These are phyloP conservation scores for Alternaria infectoria DNA, from an alignment of 2,329 filamentous ascomycete species.

Conservation along the genomic window DNA sequence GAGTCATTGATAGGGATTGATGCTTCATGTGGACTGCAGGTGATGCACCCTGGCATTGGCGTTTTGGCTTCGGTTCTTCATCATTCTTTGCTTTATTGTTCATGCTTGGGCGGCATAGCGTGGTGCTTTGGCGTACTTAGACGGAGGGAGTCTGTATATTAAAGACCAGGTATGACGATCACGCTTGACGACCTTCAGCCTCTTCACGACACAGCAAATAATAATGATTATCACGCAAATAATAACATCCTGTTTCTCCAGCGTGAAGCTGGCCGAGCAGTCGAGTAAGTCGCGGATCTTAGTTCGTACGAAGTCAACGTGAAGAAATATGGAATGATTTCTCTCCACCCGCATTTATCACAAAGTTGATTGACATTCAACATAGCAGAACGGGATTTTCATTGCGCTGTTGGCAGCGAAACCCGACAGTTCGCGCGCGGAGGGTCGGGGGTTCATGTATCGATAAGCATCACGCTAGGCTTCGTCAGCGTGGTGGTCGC, in stretches of 20 bases:
- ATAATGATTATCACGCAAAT: not conserved
- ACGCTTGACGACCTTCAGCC: not conserved
- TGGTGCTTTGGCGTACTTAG: constrained; percentile 17
- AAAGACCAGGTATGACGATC: not conserved
- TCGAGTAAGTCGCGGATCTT: not conserved
- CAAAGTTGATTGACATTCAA: not conserved
- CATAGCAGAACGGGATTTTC: not conserved
- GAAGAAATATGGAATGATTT: not conserved
- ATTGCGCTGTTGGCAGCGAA: not conserved
- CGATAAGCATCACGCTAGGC: constrained; percentile 22
- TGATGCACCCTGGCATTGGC: not conserved
- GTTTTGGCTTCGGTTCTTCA: not conserved
- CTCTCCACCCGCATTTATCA: not conserved
- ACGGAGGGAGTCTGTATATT: not conserved
- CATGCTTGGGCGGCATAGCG: constrained; percentile 26
- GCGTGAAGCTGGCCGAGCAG: not conserved
- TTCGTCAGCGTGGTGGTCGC: constrained; percentile 17
- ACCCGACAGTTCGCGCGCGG: not conserved
- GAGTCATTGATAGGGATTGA: not conserved
- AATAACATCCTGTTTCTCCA: not conserved
- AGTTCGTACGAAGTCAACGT: not conserved
- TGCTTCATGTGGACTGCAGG: not conserved
- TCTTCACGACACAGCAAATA: not conserved
- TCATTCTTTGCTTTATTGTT: constrained; percentile 7
- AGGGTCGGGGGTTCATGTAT: not conserved